These are phyloP conservation scores for Psilocybe cyanescens DNA, from an alignment of 768 basidiomycete species.

Conservation along the genomic window DNA sequence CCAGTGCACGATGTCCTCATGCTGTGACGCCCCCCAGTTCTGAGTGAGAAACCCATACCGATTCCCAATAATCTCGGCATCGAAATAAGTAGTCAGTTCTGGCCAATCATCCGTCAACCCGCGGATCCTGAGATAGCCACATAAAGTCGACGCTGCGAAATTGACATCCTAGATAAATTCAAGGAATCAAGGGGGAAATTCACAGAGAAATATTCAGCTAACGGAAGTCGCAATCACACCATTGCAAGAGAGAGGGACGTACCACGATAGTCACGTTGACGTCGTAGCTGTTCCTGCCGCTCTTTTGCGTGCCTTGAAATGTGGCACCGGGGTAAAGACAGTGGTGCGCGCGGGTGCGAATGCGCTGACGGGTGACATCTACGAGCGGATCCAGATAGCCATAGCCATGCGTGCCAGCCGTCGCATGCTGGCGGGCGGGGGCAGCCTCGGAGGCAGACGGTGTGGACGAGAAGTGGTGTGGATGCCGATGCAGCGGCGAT, in stretches of 20 bases:
- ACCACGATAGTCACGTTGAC: slow-evolving; percentile 93
- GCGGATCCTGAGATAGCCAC: slow-evolving; percentile 91
- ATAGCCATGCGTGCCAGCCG: slow-evolving; percentile 1
- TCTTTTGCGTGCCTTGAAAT: slow-evolving; percentile 93
- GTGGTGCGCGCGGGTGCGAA: slow-evolving; percentile 72
- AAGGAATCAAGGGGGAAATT: not conserved
- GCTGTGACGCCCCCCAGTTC: slow-evolving; percentile 89
- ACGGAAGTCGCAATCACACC: no score
- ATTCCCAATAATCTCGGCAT: slow-evolving; percentile 93
- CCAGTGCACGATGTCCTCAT: slow-evolving; percentile 96
- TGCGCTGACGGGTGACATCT: slow-evolving; percentile 79
- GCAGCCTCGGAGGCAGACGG: no score
- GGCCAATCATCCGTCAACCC: slow-evolving; percentile 95
- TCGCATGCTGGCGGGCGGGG: not conserved
- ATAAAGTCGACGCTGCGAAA: slow-evolving; percentile 81
- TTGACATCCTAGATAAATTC: slow-evolving; percentile 74
- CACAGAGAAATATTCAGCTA: no score
- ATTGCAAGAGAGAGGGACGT: slow-evolving; percentile 37
- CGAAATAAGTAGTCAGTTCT: slow-evolving; percentile 95
- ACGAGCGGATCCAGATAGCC: slow-evolving; percentile 53
- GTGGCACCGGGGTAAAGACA: slow-evolving; percentile 88
- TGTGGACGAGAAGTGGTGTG: not conserved
- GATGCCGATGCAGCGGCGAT: not conserved
- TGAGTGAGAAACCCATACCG: slow-evolving; percentile 90
- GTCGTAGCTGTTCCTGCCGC: slow-evolving; percentile 92